These are phyloP conservation scores for Casuarina glauca DNA, from an alignment of 306 rosid species.

Conservation along the genomic window DNA sequence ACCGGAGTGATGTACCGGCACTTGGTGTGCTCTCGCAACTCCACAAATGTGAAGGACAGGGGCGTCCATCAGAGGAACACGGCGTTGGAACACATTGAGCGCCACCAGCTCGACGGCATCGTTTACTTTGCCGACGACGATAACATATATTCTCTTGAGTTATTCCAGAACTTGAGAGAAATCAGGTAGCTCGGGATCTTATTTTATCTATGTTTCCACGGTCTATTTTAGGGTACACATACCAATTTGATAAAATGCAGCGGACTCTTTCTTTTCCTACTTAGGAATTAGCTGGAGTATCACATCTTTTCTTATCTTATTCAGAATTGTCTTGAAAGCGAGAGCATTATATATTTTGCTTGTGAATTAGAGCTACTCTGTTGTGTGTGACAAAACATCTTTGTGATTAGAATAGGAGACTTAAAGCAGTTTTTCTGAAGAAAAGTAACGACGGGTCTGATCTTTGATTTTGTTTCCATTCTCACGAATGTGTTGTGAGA, in stretches of 20 bases:
- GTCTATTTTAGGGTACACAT: neutral
- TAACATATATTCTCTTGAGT: slow-evolving; percentile 74
- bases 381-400: neutral
- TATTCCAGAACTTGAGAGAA: slow-evolving; percentile 77
- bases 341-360: neutral
- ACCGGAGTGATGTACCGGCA: slow-evolving; percentile 93
- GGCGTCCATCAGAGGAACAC: slow-evolving; percentile 93
- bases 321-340: neutral
- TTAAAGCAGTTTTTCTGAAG: neutral
- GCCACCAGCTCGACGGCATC: slow-evolving; percentile 80
- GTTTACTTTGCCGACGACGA: slow-evolving; percentile 96
- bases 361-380: neutral
- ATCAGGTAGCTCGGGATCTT: slow-evolving; percentile 47
- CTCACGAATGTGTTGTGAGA: neutral
- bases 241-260: neutral
- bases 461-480: neutral
- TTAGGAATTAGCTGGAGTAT: neutral
- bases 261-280: neutral
- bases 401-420: neutral
- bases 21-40: slow-evolving; percentile 69
- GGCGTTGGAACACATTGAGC: slow-evolving; percentile 94
- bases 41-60: slow-evolving; percentile 69
- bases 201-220: neutral
- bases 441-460: neutral
- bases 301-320: neutral